Evolutionary conservation across 495 filamentous ascomycete species (phyloP), one percentile per base, ranked within the genome.

Genomic region (Cercophora scortea): DNA sequence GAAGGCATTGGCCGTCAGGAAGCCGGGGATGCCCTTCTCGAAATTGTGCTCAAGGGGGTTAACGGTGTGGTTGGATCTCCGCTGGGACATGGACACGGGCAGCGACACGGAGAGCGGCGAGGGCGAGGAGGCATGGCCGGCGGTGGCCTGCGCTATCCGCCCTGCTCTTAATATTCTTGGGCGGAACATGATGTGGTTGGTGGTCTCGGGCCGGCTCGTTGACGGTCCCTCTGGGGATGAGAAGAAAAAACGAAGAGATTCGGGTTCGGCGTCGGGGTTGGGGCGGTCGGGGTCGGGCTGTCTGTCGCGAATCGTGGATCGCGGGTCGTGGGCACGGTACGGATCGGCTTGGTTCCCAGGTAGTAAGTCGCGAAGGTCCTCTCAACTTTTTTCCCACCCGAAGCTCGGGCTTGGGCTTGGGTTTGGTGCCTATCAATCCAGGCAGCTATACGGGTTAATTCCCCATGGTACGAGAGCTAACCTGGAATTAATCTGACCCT

Each of bases 1-100:
- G 64, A 86, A 90, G 10, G 76, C 88, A 40, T 72, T 71, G 1
- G 77, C 69, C 0, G 83, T 81, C 47, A 94, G 71, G 42, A 96
- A 73, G 8, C 79, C 80, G 13, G 80, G 76, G 9, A 95, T 71
- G 44, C 86, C 88, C 54, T 87, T 56, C 50, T 77, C 56, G 43
- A 69, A 62, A 54, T 83, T 68, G 10, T 32, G 10, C 61, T 46
- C 38, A 59, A 95, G 77, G 42, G 63, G 52, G 8, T 86, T 86
- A 18, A 89, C 66, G 25, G 62, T 51, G 55, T 92, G 87, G 43
- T 59, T 39, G 32, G 56, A 56, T 42, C 64, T 60, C 5, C 38
- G 39, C 39, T 51, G 36, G 32, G 15, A 17, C 41, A 17, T 32
- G 19, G 11, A 6, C 18, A 43, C 19, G 43, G 58, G 42, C 16